Conservation (phyloP, 2,329 filamentous ascomycete genomes). For the Xylariaceae sp. region DNA sequence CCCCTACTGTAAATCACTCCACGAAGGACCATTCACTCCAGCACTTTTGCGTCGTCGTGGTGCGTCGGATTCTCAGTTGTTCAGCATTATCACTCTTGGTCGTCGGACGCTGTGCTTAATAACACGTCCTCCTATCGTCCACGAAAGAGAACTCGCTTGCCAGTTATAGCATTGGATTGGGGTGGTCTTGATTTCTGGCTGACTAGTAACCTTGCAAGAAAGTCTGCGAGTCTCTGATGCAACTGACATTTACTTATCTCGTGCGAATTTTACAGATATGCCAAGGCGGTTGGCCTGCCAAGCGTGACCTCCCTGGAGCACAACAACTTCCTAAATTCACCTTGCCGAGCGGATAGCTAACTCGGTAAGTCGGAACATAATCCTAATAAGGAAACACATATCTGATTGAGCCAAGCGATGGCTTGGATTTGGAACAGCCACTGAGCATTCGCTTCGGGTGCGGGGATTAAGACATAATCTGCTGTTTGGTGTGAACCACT, state of each 20-base stretch:
- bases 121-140: not conserved
- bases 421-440: constrained; percentile 14
- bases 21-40: not conserved
- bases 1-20: not conserved
- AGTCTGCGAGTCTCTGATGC: constrained; percentile 11
- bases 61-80: not conserved
- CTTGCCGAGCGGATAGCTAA: constrained; percentile 16
- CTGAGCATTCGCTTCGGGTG: constrained; percentile 13
- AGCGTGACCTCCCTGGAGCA: constrained; percentile 17
- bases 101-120: not conserved
- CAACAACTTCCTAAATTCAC: constrained; percentile 7
- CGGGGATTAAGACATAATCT: constrained; percentile 11
- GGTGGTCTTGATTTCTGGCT: constrained; percentile 3
- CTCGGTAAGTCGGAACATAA: constrained; percentile 19
- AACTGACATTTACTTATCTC: constrained; percentile 5
- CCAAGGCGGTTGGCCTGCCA: not conserved
- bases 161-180: not conserved
- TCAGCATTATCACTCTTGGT: not conserved
- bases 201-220: constrained; percentile 20
- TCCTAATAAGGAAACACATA: constrained; percentile 26
- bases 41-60: not conserved
- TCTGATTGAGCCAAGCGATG: constrained; percentile 22
- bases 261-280: not conserved
- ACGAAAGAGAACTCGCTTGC: not conserved
- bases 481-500: not conserved